Evolutionary conservation across 2,329 filamentous ascomycete species (phyloP).

Genomic region (Knufia petricola): DNA sequence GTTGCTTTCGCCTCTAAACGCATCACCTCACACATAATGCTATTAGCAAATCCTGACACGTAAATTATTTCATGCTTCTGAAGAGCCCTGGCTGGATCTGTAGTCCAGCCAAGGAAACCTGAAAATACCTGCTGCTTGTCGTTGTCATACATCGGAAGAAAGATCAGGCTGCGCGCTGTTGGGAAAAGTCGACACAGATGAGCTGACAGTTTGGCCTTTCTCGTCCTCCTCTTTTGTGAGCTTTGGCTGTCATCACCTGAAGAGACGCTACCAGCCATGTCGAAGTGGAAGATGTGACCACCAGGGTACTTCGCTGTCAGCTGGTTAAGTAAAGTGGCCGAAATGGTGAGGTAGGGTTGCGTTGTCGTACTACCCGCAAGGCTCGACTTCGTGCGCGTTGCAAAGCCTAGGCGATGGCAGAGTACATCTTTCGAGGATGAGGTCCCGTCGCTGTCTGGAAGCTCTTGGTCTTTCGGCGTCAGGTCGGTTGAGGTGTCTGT

Average conservation of each 20-base stretch:
- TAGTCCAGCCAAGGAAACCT: conserved; percentile 7
- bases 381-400: conserved; percentile 6
- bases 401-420: conserved; percentile 6
- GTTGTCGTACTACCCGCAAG: conserved; percentile 2
- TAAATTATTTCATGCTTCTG: conserved; percentile 30
- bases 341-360: not conserved
- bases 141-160: conserved; percentile 6
- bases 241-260: conserved; percentile 2
- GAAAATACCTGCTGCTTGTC: conserved; percentile 7
- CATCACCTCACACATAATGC: conserved; percentile 28
- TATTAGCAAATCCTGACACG: conserved; percentile 29
- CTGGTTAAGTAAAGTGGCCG: not conserved
- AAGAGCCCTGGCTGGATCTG: not conserved
- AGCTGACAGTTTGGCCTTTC: not conserved
- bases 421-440: not conserved
- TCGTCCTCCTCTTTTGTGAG: not conserved
- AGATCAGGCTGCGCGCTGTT: conserved; percentile 3
- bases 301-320: conserved; percentile 2
- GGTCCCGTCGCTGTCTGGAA: not conserved
- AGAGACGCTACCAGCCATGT: not conserved
- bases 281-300: conserved; percentile 10
- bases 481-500: not conserved
- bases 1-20: conserved; percentile 27
- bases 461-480: not conserved
- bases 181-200: conserved; percentile 4